phyloP scores from a whole-genome alignment of 495 filamentous ascomycete genomes.

The Immersiella caudata region DNA sequence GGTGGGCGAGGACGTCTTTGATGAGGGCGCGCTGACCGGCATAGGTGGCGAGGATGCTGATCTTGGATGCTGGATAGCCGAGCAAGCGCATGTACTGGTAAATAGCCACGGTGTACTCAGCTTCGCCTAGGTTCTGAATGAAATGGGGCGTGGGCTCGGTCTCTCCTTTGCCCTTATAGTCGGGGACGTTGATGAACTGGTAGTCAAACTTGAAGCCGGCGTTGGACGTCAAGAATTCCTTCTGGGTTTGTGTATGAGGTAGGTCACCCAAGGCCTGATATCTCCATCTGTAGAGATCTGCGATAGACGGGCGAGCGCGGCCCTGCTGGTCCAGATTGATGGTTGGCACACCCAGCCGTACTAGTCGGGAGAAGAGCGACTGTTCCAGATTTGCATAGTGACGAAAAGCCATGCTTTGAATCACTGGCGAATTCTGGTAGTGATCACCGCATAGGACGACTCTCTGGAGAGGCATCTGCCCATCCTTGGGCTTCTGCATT shows the following conservation, averaged over 20 bases:
- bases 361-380: constrained; percentile 87
- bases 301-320: constrained; percentile 81
- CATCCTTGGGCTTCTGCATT: constrained; percentile 78
- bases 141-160: constrained; percentile 93
- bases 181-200: constrained; percentile 94
- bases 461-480: constrained; percentile 75
- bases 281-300: constrained; percentile 90
- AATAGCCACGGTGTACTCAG: constrained; percentile 93
- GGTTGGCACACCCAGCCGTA: constrained; percentile 85
- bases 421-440: constrained; percentile 92
- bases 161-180: constrained; percentile 92
- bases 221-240: constrained; percentile 82
- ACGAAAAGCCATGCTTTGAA: constrained; percentile 94
- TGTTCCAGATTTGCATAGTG: constrained; percentile 97
- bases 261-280: constrained; percentile 82
- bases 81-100: constrained; percentile 98
- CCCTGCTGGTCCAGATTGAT: constrained; percentile 93
- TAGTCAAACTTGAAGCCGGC: constrained; percentile 91
- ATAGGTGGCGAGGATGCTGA: constrained; percentile 90
- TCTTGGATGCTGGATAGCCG: constrained; percentile 89
- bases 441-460: constrained; percentile 95
- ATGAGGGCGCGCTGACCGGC: constrained; percentile 93
- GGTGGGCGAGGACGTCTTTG: constrained; percentile 81
- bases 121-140: constrained; percentile 95
- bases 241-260: constrained; percentile 64